These are phyloP conservation scores for Suillus brevipes DNA, from an alignment of 768 basidiomycete species.

Conservation along the genomic window DNA sequence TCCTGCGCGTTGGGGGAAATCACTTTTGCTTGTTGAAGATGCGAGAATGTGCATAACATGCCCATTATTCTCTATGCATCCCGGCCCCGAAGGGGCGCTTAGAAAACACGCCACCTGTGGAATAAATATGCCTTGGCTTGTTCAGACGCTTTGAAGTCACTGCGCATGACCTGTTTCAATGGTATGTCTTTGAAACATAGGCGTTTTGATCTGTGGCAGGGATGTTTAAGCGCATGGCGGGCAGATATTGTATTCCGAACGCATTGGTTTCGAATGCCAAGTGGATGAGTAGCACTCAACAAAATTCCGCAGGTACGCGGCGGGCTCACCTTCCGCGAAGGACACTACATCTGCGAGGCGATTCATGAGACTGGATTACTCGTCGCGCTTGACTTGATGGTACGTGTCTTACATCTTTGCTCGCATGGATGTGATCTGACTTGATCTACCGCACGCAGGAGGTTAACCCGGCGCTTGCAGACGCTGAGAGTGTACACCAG, in stretches of 20 bases:
- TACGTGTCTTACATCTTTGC: constrained; percentile 32
- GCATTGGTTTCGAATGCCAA: constrained; percentile 5
- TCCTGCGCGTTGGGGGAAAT: too few relatives aligned
- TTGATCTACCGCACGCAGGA: constrained; percentile 50
- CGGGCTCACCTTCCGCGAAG: constrained; percentile 94
- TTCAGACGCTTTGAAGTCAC: neutral
- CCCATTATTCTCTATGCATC: neutral
- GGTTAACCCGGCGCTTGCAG: constrained; percentile 92
- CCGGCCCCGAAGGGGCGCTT: neutral
- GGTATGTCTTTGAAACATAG: neutral
- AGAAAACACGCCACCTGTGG: neutral
- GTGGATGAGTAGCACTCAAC: constrained; percentile 2
- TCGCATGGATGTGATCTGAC: neutral
- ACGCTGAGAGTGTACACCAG: constrained; percentile 71
- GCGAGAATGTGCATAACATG: neutral
- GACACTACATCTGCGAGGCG: constrained; percentile 96
- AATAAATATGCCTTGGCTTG: neutral
- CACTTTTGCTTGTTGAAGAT: neutral
- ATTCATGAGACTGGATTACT: constrained; percentile 84
- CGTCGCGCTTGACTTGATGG: constrained; percentile 94
- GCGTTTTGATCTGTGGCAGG: neutral
- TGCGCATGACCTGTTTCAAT: neutral
- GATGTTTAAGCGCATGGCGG: neutral
- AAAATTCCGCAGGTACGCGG: constrained; percentile 68
- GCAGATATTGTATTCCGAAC: neutral